Conservation (phyloP, 225 moss, liverwort and hornwort genomes). For the Asterella californica region DNA sequence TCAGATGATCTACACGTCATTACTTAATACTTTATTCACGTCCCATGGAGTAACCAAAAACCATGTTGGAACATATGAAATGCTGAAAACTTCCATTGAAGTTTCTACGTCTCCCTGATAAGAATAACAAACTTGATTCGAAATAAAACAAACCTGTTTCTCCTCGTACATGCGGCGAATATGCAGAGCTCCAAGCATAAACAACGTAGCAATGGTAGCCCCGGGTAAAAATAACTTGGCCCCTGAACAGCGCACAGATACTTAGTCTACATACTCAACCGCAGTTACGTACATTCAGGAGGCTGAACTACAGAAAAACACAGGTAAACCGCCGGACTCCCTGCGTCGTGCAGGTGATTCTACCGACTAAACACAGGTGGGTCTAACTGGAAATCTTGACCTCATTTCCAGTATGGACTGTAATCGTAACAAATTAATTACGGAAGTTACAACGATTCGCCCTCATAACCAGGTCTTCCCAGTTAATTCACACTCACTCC, state of each 20-base stretch:
- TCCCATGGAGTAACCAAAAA: neutral
- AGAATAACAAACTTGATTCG: neutral
- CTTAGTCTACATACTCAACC: too few relatives aligned
- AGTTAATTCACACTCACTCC: neutral
- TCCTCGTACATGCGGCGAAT: conserved; percentile 48
- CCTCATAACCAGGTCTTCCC: neutral
- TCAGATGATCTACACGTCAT: neutral
- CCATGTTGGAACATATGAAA: neutral
- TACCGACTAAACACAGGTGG: too few relatives aligned
- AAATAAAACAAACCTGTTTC: conserved; percentile 31
- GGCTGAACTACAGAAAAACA: too few relatives aligned
- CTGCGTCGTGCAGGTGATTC: too few relatives aligned
- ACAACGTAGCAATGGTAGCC: conserved; percentile 45
- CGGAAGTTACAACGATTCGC: too few relatives aligned
- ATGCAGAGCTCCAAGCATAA: conserved; percentile 52
- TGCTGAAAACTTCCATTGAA: neutral
- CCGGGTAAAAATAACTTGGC: conserved; percentile 35
- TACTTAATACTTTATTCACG: neutral
- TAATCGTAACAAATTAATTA: too few relatives aligned
- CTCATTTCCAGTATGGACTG: too few relatives aligned
- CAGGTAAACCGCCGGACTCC: too few relatives aligned
- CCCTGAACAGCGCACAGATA: conserved; percentile 17
- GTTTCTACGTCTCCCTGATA: neutral
- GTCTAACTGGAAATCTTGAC: too few relatives aligned
- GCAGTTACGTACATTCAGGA: too few relatives aligned